These are phyloP conservation scores for Eucalyptus grandis DNA, from an alignment of 345 rosid species.

Conservation along the genomic window DNA sequence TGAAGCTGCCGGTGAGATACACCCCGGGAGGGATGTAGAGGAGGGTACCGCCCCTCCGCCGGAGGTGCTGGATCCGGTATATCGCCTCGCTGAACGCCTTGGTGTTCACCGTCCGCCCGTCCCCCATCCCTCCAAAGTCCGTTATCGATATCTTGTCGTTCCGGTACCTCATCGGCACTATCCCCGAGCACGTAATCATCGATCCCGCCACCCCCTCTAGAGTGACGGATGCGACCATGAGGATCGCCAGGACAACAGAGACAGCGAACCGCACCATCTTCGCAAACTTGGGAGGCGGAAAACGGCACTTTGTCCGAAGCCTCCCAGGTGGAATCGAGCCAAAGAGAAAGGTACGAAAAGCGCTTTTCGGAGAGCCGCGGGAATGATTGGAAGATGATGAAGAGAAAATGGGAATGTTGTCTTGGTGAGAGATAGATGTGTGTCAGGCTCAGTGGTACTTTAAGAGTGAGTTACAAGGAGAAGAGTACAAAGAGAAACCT, in stretches of 20 bases:
- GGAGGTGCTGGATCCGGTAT: constrained; percentile 26
- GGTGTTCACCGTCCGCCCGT: constrained; percentile 40
- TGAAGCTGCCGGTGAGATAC: constrained; percentile 41
- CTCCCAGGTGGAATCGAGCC: neutral
- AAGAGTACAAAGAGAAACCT: neutral
- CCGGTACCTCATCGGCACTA: constrained; percentile 10
- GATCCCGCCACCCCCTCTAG: neutral
- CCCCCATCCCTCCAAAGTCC: constrained; percentile 44
- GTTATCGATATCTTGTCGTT: constrained; percentile 9
- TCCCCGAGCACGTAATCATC: constrained; percentile 3
- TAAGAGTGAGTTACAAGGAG: neutral
- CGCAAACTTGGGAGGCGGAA: neutral
- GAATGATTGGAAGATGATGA: neutral
- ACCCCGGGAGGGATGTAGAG: constrained; percentile 38
- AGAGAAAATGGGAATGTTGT: neutral
- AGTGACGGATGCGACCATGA: neutral
- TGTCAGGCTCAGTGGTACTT: neutral
- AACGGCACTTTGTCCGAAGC: neutral
- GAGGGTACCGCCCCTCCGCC: constrained; percentile 43
- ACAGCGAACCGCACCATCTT: neutral
- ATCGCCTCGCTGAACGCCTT: constrained; percentile 36
- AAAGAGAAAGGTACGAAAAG: neutral
- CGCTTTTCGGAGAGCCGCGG: neutral
- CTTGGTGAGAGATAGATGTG: neutral
- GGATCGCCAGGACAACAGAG: neutral